These are phyloP conservation scores for Malus hybrid DNA, from an alignment of 331 rosid species.

Conservation along the genomic window DNA sequence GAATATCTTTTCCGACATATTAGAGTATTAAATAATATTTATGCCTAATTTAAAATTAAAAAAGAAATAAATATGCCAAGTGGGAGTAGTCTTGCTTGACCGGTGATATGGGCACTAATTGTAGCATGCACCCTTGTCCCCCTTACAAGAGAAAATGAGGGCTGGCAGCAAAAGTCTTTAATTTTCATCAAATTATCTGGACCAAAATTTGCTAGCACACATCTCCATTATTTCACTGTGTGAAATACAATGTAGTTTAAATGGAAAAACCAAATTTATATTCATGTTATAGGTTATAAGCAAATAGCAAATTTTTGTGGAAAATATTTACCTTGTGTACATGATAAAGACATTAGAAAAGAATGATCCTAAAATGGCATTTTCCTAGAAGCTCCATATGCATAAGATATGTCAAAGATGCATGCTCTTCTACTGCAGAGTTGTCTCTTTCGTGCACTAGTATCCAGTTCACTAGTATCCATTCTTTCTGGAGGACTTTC, in stretches of 20 bases:
- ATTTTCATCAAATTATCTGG: background rate
- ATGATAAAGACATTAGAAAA: background rate
- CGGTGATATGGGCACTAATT: background rate
- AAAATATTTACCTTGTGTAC: background rate
- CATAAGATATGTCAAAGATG: constrained; percentile 27
- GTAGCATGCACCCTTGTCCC: background rate
- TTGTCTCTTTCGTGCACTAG: constrained; percentile 28
- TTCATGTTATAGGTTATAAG: too few relatives aligned
- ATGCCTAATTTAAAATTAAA: too few relatives aligned
- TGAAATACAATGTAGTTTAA: too few relatives aligned
- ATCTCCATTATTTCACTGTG: background rate
- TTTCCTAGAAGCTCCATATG: constrained; percentile 48
- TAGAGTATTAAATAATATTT: too few relatives aligned
- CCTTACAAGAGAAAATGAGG: background rate
- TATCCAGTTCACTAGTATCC: constrained; percentile 37
- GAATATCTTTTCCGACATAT: too few relatives aligned
- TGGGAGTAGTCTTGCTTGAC: background rate
- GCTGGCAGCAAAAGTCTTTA: background rate
- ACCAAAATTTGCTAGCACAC: background rate
- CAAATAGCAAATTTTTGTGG: too few relatives aligned
- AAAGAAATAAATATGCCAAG: background rate
- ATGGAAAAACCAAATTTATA: background rate
- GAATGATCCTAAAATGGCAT: constrained; percentile 16
- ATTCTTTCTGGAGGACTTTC: constrained; percentile 55
- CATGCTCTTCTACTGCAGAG: background rate